These are phyloP conservation scores for Chytriomyces hyalinus DNA, from an alignment of 192 early-diverging fungal genomes.

Conservation along the genomic window DNA sequence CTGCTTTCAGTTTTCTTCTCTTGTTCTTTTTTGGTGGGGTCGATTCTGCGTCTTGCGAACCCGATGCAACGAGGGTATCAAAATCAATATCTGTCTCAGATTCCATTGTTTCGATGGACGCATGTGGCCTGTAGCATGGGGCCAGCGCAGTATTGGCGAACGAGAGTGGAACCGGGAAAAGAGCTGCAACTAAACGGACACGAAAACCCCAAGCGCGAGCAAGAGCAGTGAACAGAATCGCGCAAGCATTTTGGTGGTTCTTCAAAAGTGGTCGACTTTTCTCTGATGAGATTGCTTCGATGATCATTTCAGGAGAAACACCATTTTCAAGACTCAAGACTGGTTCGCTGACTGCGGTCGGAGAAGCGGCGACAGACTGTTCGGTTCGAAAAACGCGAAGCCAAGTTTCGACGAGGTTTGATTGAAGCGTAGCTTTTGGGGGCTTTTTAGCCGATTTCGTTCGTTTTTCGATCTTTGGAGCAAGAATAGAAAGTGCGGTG, in stretches of 20 bases:
- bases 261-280: neutral
- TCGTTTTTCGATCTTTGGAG: neutral
- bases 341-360: neutral
- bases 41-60: neutral
- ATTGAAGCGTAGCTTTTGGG: neutral
- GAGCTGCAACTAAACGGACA: slow-evolving; percentile 65
- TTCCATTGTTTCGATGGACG: neutral
- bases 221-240: slow-evolving; percentile 56
- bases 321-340: neutral
- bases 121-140: slow-evolving; percentile 1
- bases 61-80: neutral
- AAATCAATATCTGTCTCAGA: neutral
- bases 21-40: neutral
- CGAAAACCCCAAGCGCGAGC: slow-evolving; percentile 57
- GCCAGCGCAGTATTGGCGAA: slow-evolving; percentile 40
- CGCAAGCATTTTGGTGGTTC: slow-evolving; percentile 44
- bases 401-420: neutral
- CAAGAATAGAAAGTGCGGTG: slow-evolving; percentile 20
- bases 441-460: slow-evolving; percentile 28
- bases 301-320: neutral
- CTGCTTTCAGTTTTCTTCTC: neutral
- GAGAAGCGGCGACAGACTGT: slow-evolving; percentile 7
- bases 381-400: neutral
- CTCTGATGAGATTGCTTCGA: neutral
- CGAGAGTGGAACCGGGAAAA: slow-evolving; percentile 70